Conservation (phyloP, 2,329 filamentous ascomycete genomes). For the Colletotrichum coccodes region DNA sequence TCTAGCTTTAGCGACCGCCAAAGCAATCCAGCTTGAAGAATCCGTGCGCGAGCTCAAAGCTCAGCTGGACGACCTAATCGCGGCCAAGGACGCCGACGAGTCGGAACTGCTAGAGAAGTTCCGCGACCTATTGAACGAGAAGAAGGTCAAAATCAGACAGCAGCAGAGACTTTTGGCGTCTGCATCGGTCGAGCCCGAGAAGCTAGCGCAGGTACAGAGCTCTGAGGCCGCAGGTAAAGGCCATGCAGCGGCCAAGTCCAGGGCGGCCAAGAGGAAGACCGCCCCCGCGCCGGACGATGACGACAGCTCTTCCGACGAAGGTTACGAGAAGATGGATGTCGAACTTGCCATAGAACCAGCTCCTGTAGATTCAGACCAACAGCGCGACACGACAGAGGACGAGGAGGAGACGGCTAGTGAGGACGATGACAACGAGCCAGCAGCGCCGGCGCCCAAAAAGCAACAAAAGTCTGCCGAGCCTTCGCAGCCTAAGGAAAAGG, state of each 20-base stretch:
- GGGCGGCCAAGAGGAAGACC: conserved; percentile 61
- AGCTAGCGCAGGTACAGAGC: conserved; percentile 32
- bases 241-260: conserved; percentile 48
- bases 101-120: conserved; percentile 75
- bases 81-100: conserved; percentile 75
- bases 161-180: conserved; percentile 71
- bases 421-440: conserved; percentile 47
- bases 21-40: conserved; percentile 60
- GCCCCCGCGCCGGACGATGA: conserved; percentile 47
- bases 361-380: conserved; percentile 45
- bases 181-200: conserved; percentile 52
- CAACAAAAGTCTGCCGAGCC: not conserved
- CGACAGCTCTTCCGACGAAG: conserved; percentile 56
- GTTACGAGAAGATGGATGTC: conserved; percentile 61
- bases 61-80: conserved; percentile 74
- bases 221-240: conserved; percentile 38
- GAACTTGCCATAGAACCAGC: conserved; percentile 43
- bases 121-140: conserved; percentile 77
- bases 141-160: conserved; percentile 82
- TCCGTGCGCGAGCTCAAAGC: conserved; percentile 67
- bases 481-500: conserved; percentile 24
- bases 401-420: conserved; percentile 54
- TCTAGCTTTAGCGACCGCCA: conserved; percentile 52
- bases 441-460: conserved; percentile 39
- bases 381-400: conserved; percentile 49